phyloP scores from a whole-genome alignment of 176 grass and related monocot genomes.

The Aegilops longissima region DNA sequence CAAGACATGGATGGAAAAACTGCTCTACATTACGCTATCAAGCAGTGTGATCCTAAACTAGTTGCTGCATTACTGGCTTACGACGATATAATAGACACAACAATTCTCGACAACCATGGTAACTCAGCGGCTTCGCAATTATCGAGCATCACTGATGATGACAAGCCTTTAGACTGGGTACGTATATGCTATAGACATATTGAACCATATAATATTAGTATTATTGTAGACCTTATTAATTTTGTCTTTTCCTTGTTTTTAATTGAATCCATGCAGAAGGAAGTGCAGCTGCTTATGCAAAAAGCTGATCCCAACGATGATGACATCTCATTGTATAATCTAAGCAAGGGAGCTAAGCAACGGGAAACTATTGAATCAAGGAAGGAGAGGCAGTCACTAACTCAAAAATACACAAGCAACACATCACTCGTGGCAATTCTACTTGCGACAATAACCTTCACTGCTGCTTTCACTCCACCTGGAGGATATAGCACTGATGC shows the following conservation, averaged over 20 bases:
- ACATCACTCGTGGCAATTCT: no score
- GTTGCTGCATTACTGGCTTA: neutral
- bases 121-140: neutral
- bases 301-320: neutral
- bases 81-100: neutral
- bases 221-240: no score
- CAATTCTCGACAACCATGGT: neutral
- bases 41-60: slow-evolving; percentile 14
- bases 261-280: neutral
- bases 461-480: no score
- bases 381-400: neutral
- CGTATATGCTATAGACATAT: no score
- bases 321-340: neutral
- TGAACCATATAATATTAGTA: no score
- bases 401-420: no score
- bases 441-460: no score
- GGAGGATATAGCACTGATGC: no score
- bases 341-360: neutral
- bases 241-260: neutral
- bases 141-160: no score
- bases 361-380: neutral
- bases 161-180: slow-evolving; percentile 18
- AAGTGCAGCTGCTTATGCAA: neutral
- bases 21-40: slow-evolving; percentile 11
- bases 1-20: neutral